Base-by-base conservation (phyloP, 2,329 filamentous ascomycete species). In the Aspergillus novoparasiticus region DNA sequence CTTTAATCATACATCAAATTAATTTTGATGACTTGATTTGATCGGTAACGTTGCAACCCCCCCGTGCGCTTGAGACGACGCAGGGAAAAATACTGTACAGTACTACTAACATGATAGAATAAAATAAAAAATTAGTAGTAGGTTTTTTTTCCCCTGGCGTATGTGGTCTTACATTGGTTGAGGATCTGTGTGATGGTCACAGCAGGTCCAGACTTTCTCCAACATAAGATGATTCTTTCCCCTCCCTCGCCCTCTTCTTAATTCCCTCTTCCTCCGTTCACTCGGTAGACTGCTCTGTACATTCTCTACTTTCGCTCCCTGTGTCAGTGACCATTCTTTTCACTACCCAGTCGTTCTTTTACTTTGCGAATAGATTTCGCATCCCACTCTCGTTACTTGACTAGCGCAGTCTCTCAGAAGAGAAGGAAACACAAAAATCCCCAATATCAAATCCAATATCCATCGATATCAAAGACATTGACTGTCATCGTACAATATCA, bases 321-420 rank as follows among this genome's bases (percentile, higher is more conserved):
- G 61, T 70, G 62, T 62, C 53, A 56, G 67, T 65, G 68, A 64
- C 60, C 61, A 64, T 51, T 67, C 59, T n/a, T 63, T 64, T 57
- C 53, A 58, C 41, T 62, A 59, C 34, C 59, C 62, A 66, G 61
- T 63, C 63, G 59, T 62, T 69, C 63, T 64, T 68, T 66, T 65
- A 50, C 14, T 21, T 63, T 67, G 74, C 75, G 76, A 76, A 76
- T 78, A 69, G 76, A 78, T 68, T 78, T 78, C 74, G 76, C 71
- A 63, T 45, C 63, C 58, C 60, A 58, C 61, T 62, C 60, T 64
- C 64, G 64, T 62, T 66, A 45, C 66, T 63, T 61, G 65, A 55
- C 8, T n/a, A 19, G 43, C 58, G 65, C 59, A 62, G 56, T 65
- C 63, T 63, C 48, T 59, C 28, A 3, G 14, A 21, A 26, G 32